These are phyloP conservation scores for Trapa bicornis DNA, from an alignment of 345 rosid species.

Conservation along the genomic window DNA sequence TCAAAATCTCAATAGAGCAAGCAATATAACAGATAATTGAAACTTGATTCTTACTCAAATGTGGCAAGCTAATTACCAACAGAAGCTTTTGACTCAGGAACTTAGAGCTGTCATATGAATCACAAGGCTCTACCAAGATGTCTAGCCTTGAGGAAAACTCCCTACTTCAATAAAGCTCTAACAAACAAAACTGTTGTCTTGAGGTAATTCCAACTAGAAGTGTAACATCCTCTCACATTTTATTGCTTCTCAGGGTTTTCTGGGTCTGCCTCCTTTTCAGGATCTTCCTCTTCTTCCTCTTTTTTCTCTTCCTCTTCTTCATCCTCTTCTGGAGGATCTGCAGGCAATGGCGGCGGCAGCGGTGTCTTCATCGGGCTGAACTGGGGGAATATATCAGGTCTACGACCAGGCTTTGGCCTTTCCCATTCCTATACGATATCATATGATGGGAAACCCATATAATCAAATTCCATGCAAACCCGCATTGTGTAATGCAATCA, in stretches of 20 bases:
- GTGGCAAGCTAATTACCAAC: neutral
- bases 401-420: conserved; percentile 33
- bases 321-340: conserved; percentile 38
- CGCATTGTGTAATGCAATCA: neutral
- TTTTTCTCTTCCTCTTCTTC: conserved; percentile 35
- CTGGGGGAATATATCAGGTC: conserved; percentile 34
- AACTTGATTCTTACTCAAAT: neutral
- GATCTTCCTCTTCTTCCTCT: conserved; percentile 27
- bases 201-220: neutral
- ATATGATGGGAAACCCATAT: neutral
- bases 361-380: conserved; percentile 40
- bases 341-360: conserved; percentile 28
- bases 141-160: neutral
- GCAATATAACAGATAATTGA: too few species aligned
- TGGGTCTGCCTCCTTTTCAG: conserved; percentile 22
- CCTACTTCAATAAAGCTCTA: neutral
- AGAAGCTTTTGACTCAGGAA: neutral
- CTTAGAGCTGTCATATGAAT: neutral
- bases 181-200: neutral
- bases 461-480: neutral
- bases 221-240: neutral
- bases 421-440: conserved; percentile 25
- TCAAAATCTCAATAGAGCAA: too few species aligned
- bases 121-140: neutral
- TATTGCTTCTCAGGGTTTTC: conserved; percentile 19